These are phyloP conservation scores for Hortiboletus flavorubellus DNA, from an alignment of 768 basidiomycete genomes.

Conservation along the genomic window DNA sequence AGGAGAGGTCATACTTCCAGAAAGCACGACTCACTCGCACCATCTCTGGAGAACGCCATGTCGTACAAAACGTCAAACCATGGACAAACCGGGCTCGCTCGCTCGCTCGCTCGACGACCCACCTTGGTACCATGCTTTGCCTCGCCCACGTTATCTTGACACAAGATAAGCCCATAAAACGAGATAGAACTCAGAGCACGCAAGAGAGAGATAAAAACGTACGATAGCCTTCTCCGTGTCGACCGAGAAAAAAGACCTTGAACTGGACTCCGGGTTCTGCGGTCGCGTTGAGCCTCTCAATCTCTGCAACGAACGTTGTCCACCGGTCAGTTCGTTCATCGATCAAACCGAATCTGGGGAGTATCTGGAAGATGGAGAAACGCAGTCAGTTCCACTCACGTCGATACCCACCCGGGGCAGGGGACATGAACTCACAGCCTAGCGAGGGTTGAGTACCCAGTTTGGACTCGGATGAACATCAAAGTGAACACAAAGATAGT, in stretches of 20 bases:
- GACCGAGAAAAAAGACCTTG: slow-evolving; percentile 63
- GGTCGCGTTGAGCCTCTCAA: slow-evolving; percentile 38
- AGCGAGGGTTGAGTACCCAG: background rate
- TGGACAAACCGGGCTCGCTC: background rate
- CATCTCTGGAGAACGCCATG: slow-evolving; percentile 38
- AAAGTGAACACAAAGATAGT: background rate
- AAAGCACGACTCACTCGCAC: slow-evolving; percentile 47
- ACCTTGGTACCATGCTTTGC: slow-evolving; percentile 58
- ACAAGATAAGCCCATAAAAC: background rate
- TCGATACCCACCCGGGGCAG: background rate
- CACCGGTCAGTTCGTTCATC: slow-evolving; percentile 50
- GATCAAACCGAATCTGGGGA: slow-evolving; percentile 27
- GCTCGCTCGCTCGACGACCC: background rate
- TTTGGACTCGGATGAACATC: background rate
- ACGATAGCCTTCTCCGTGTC: slow-evolving; percentile 65
- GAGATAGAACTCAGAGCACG: background rate
- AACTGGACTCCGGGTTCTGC: slow-evolving; percentile 10
- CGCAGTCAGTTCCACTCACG: background rate
- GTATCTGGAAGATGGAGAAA: slow-evolving; percentile 4
- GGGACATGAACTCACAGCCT: slow-evolving; percentile 14
- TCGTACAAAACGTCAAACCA: background rate
- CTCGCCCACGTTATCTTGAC: slow-evolving; percentile 64
- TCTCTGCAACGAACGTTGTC: slow-evolving; percentile 37
- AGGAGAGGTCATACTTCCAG: background rate
- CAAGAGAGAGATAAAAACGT: background rate